Evolutionary conservation across 2,329 filamentous ascomycete species (phyloP).

Genomic region (Claviceps sp.): DNA sequence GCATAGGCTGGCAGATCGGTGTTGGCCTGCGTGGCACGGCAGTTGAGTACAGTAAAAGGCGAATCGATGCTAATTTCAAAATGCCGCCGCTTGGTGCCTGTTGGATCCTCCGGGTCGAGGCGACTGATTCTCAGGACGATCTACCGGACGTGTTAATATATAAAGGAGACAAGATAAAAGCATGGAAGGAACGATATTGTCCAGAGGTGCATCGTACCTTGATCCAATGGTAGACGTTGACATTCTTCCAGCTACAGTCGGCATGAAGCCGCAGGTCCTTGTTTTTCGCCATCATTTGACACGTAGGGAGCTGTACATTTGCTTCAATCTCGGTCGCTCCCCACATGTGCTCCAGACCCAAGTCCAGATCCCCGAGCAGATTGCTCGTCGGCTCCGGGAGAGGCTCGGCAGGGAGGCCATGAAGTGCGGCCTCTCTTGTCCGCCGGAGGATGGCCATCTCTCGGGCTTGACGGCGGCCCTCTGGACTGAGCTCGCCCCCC

Average conservation of each 20-base stretch:
- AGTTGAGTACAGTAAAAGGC: slow-evolving; percentile 84
- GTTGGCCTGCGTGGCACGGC: slow-evolving; percentile 83
- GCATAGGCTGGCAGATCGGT: slow-evolving; percentile 71
- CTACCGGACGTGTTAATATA: slow-evolving; percentile 26
- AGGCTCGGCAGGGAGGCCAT: slow-evolving; percentile 23
- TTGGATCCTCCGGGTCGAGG: slow-evolving; percentile 62
- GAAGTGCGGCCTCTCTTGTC: slow-evolving; percentile 37
- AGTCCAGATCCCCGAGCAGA: slow-evolving; percentile 65
- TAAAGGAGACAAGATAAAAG: background rate
- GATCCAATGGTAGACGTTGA: slow-evolving; percentile 92
- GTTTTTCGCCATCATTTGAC: slow-evolving; percentile 70
- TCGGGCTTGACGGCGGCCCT: slow-evolving; percentile 34
- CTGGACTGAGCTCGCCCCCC: slow-evolving; percentile 58
- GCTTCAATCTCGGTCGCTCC: slow-evolving; percentile 91
- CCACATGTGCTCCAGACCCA: slow-evolving; percentile 57
- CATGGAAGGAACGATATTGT: background rate
- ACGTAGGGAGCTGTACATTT: slow-evolving; percentile 82
- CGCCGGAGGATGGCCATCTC: slow-evolving; percentile 34
- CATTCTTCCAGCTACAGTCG: slow-evolving; percentile 86
- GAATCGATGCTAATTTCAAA: slow-evolving; percentile 97
- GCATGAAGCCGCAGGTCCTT: slow-evolving; percentile 57
- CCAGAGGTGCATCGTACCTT: slow-evolving; percentile 44
- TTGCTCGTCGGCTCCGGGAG: slow-evolving; percentile 49
- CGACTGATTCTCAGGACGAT: slow-evolving; percentile 88
- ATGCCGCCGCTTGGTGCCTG: slow-evolving; percentile 60